These are phyloP conservation scores for Penicillium sp. DNA, from an alignment of 2,329 filamentous ascomycete genomes.

Conservation along the genomic window DNA sequence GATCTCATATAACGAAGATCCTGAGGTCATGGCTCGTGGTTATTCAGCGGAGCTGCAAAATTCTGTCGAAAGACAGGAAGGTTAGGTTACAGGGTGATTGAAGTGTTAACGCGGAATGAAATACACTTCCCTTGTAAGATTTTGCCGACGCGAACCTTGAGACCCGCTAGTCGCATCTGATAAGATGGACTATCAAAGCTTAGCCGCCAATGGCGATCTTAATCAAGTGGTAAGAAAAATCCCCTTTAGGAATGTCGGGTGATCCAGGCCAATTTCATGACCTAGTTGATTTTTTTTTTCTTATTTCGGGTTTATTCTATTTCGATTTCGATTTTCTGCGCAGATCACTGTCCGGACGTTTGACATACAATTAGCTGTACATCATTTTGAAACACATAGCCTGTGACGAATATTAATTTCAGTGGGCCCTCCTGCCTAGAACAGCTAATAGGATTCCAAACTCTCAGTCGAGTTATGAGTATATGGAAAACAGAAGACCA, in stretches of 20 bases:
- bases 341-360: not conserved
- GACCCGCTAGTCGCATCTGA: constrained; percentile 7
- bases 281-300: not conserved
- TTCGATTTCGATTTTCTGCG: not conserved
- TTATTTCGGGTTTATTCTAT: not conserved
- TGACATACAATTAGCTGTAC: not conserved
- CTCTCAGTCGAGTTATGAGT: too few species aligned
- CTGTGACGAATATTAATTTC: not conserved
- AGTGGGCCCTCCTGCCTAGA: too few species aligned
- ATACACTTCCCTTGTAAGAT: not conserved
- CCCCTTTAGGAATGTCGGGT: not conserved
- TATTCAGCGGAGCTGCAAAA: not conserved
- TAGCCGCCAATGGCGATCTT: constrained; percentile 8
- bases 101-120: not conserved
- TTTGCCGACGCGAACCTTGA: not conserved
- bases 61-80: not conserved
- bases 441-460: too few species aligned
- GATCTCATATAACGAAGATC: not conserved
- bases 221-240: not conserved
- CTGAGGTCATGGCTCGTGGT: not conserved
- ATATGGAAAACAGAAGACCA: too few species aligned
- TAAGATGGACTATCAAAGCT: constrained; percentile 13
- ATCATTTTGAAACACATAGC: not conserved
- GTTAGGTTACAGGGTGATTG: too few species aligned
- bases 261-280: not conserved